Conservation (phyloP, 805 yeast species). For the Wickerhamiella kazuoi region DNA sequence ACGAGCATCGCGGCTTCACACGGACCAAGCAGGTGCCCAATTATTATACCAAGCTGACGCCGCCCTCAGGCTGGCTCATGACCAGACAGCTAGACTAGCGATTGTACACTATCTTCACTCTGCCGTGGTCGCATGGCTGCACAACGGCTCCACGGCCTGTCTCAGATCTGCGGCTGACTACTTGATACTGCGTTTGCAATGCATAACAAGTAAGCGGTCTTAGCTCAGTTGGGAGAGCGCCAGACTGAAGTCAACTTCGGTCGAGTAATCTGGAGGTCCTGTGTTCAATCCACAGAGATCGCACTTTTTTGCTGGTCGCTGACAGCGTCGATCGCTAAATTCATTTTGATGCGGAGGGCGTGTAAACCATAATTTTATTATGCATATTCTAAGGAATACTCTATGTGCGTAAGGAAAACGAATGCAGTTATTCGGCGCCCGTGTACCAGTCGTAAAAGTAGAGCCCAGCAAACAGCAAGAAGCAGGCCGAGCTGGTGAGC, state of each 20-base stretch:
- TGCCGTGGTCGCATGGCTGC: too few species aligned
- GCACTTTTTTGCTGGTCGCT: constrained; percentile 15
- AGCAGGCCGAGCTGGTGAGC: constrained; percentile 75
- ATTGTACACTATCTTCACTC: too few species aligned
- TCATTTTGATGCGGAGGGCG: too few species aligned
- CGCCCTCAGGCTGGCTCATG: not conserved
- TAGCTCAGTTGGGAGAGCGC: constrained; percentile 36
- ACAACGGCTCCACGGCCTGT: too few species aligned
- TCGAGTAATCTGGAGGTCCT: constrained; percentile 48
- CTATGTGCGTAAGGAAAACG: too few species aligned
- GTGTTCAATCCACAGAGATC: constrained; percentile 57
- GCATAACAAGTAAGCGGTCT: constrained; percentile 20
- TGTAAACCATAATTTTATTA: too few species aligned
- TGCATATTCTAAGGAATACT: too few species aligned
- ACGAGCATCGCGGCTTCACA: constrained; percentile 1
- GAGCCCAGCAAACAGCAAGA: constrained; percentile 62
- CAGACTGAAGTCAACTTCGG: constrained; percentile 24
- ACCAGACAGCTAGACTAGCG: not conserved
- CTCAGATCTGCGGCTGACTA: too few species aligned
- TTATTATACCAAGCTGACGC: not conserved
- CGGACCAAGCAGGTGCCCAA: not conserved
- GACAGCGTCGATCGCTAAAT: too few species aligned
- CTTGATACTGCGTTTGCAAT: too few species aligned
- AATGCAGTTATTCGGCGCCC: not conserved
- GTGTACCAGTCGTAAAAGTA: constrained; percentile 42